Evolutionary conservation across 2,329 filamentous ascomycete species (phyloP), one percentile per base, ranked within the genome.

Genomic region (Aspergillus sp.): DNA sequence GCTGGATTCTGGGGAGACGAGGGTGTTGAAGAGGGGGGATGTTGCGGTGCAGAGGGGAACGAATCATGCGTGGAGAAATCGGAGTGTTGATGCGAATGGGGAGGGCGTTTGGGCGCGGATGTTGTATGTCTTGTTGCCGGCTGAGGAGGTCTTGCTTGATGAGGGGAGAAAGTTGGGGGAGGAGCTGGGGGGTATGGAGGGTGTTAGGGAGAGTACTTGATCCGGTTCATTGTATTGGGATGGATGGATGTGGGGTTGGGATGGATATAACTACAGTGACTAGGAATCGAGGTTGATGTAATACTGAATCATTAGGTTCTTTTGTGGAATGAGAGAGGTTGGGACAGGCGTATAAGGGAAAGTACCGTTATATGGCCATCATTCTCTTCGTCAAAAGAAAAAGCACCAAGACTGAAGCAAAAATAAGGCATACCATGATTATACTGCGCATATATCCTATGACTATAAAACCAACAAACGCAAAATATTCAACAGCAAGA

Each of bases 41-140:
- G 73, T 84, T n/a, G 78, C 78, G 3, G 78, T 85, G 16, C 82
- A 85, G 71, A 72, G 83, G 11, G 69, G 64, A 0, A 75, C 74
- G 4, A 73, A 69, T 52, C 74, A 76, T 65, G 69, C 69, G 26
- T 80, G 77, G 77, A 66, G 67, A 45, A 80, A 79, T 59, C 54
- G 63, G 2, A 67, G 36, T 56, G 26, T 29, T 29, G 26, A 29
- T 29, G 7, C 6, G 26, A 29, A 29, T 29, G 26, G 26, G 26
- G 54, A 57, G 59, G 31, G 52, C n/a, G 59, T 52, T 69, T 53
- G 69, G 69, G 65, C 64, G 4, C 46, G 69, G 10, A 71, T 71
- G 70, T 56, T 71, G 50, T 72, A 69, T 65, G 70, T 72, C 10
- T 54, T 72, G 42, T 16, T 59, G 47, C 69, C 64, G 24, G 55